Conservation (phyloP, 345 rosid species). For the Aurinia saxatilis region DNA sequence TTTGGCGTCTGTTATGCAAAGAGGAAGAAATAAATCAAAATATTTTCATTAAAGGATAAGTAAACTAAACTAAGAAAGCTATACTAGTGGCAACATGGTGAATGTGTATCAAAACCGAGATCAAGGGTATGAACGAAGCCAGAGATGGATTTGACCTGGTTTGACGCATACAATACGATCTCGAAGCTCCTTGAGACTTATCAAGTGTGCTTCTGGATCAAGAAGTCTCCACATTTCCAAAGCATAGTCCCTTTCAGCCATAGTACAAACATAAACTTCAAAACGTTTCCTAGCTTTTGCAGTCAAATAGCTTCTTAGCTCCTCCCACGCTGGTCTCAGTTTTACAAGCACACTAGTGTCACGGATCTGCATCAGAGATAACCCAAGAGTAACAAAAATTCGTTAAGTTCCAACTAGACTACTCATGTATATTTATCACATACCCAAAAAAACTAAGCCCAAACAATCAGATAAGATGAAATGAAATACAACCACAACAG, state of each 20-base stretch:
- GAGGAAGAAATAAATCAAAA: slow-evolving; percentile 11
- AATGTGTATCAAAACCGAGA: background rate
- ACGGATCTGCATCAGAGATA: slow-evolving; percentile 52
- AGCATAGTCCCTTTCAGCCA: slow-evolving; percentile 99
- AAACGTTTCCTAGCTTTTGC: slow-evolving; percentile 95
- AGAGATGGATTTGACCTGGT: slow-evolving; percentile 49
- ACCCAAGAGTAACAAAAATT: background rate
- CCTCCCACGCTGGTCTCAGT: slow-evolving; percentile 98
- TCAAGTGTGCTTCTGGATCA: slow-evolving; percentile 82
- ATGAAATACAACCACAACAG: background rate
- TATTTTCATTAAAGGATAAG: background rate
- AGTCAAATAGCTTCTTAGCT: slow-evolving; percentile 80
- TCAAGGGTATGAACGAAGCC: slow-evolving; percentile 9
- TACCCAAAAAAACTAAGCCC: background rate
- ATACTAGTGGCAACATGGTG: background rate
- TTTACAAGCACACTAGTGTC: slow-evolving; percentile 99
- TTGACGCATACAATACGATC: slow-evolving; percentile 92
- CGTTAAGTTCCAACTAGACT: background rate
- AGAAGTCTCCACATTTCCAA: slow-evolving; percentile 99
- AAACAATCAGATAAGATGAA: background rate
- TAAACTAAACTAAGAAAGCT: background rate
- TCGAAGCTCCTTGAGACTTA: slow-evolving; percentile 60
- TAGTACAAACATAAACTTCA: slow-evolving; percentile 98
- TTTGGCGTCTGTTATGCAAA: slow-evolving; percentile 49
- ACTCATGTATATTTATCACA: background rate